Percentiles rank a stretch among this genome's conserved stretches.
phyloP scores from a whole-genome alignment of 352 stramenopile genomes.

The Globisporangium megalacanthum region DNA sequence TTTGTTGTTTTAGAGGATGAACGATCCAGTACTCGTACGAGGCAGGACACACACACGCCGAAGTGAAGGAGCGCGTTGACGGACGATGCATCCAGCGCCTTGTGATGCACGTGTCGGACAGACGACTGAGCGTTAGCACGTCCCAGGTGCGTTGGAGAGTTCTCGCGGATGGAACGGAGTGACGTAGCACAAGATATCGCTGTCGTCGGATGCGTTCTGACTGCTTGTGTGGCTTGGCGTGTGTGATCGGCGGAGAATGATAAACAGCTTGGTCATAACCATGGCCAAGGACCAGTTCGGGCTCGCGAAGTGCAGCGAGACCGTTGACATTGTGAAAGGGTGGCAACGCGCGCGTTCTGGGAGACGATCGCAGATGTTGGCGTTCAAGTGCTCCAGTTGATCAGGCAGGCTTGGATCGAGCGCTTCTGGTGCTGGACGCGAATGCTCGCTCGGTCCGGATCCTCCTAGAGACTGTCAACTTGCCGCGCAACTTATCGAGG shows the following conservation, averaged over 20 bases:
- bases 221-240: not conserved
- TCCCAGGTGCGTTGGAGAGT: constrained; percentile 20
- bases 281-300: constrained; percentile 36
- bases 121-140: constrained; percentile 19
- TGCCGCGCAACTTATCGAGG: constrained; percentile 5
- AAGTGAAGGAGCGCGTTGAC: constrained; percentile 33
- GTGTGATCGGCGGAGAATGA: constrained; percentile 13
- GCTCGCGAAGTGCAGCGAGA: constrained; percentile 39
- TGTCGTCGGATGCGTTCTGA: not conserved
- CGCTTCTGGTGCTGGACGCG: constrained; percentile 3
- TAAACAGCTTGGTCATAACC: constrained; percentile 20
- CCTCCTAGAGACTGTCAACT: constrained; percentile 6
- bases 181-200: no score
- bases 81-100: constrained; percentile 34
- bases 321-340: constrained; percentile 35
- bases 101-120: constrained; percentile 35
- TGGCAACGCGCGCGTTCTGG: constrained; percentile 36
- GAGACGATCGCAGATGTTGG: constrained; percentile 21
- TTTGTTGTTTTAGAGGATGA: no score
- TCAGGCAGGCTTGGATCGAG: constrained; percentile 17
- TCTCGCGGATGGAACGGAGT: not conserved
- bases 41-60: no score
- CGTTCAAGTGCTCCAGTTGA: constrained; percentile 10
- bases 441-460: constrained; percentile 6
- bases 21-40: no score